These are phyloP conservation scores for Leccinum rimulosum DNA, from an alignment of 768 basidiomycete genomes.

Conservation along the genomic window DNA sequence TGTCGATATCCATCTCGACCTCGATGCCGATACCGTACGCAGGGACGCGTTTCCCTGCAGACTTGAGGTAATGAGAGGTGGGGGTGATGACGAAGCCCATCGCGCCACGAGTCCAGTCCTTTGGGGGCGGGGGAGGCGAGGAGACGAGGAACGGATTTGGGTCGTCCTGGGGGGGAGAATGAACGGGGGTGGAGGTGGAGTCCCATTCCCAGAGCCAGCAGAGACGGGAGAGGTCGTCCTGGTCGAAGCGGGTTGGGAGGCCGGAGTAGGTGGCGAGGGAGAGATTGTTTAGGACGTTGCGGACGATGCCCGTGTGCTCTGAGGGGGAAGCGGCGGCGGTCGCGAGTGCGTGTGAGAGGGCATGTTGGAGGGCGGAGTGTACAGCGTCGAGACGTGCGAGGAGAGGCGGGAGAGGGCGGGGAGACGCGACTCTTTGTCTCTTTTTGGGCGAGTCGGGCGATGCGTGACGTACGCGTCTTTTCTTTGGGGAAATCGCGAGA, in stretches of 20 bases:
- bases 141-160: slow-evolving; percentile 72
- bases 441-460: slow-evolving; percentile 50
- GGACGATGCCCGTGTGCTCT: slow-evolving; percentile 70
- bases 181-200: slow-evolving; percentile 39
- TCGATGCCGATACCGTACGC: slow-evolving; percentile 87
- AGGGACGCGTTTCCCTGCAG: slow-evolving; percentile 62
- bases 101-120: slow-evolving; percentile 76
- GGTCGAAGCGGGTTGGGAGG: slow-evolving; percentile 56
- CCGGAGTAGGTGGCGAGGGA: slow-evolving; percentile 70
- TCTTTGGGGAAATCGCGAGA: slow-evolving; percentile 64
- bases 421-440: slow-evolving; percentile 56
- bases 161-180: slow-evolving; percentile 42
- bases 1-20: slow-evolving; percentile 82
- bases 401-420: slow-evolving; percentile 48
- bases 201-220: slow-evolving; percentile 95
- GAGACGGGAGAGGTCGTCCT: slow-evolving; percentile 70
- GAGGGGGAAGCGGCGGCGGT: slow-evolving; percentile 78
- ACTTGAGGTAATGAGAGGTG: slow-evolving; percentile 69
- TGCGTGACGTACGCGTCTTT: slow-evolving; percentile 56
- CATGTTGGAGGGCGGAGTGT: slow-evolving; percentile 74
- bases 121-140: slow-evolving; percentile 35
- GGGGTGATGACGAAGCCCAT: slow-evolving; percentile 78
- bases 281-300: slow-evolving; percentile 76
- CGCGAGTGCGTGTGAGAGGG: slow-evolving; percentile 81
- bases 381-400: slow-evolving; percentile 60